Evolutionary conservation across 441 rosid species (phyloP).

Genomic region (Corymbia calophylla): DNA sequence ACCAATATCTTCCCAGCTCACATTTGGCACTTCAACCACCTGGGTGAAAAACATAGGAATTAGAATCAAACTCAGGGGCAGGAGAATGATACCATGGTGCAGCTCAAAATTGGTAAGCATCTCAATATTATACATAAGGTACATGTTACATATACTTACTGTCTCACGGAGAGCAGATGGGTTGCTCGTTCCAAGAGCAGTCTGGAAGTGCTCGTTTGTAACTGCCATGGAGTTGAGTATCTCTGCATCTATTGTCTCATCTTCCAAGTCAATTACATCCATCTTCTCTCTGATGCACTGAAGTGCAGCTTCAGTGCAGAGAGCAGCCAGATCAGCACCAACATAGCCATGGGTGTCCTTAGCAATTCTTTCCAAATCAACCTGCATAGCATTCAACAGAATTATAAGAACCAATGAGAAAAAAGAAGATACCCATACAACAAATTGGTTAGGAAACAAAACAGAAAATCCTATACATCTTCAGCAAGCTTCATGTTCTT

Average conservation of each 20-base stretch:
- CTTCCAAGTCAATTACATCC: conserved; percentile 76
- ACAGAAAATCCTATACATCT: conserved; percentile 20
- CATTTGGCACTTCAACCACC: conserved; percentile 80
- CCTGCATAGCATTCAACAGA: conserved; percentile 16
- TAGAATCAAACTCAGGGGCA: neutral
- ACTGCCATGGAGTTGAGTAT: conserved; percentile 77
- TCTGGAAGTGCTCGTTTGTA: conserved; percentile 61
- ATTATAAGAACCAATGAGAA: neutral
- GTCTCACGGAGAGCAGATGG: conserved; percentile 81
- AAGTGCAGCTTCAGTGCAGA: conserved; percentile 71
- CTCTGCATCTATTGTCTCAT: conserved; percentile 70
- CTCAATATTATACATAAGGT: neutral
- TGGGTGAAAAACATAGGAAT: neutral
- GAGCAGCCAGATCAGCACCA: conserved; percentile 72
- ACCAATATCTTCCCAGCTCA: conserved; percentile 63
- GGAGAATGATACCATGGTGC: neutral
- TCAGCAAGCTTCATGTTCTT: conserved; percentile 55
- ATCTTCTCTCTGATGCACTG: conserved; percentile 79
- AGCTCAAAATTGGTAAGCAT: neutral
- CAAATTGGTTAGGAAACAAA: neutral
- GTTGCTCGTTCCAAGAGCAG: conserved; percentile 76
- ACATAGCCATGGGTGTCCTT: conserved; percentile 75
- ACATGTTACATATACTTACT: conserved; percentile 22
- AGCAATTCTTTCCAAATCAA: conserved; percentile 57
- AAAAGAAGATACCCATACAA: neutral